phyloP scores from a whole-genome alignment of 2,329 filamentous ascomycete genomes.

The Sordariomycetes sp. region DNA sequence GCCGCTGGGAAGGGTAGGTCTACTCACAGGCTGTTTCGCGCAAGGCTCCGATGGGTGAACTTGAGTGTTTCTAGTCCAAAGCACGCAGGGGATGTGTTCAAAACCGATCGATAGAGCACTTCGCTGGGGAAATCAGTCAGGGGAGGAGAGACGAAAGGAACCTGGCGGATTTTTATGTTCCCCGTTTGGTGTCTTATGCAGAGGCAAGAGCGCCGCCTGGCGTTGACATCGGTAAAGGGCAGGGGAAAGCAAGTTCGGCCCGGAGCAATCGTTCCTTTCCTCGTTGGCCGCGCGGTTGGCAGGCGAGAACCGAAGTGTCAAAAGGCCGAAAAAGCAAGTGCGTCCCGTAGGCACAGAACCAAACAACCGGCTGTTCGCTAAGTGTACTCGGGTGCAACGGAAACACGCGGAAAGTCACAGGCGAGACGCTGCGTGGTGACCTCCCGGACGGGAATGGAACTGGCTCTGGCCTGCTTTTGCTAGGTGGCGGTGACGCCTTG shows the following conservation, averaged over 20 bases:
- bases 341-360: not conserved
- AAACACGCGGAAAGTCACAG: not conserved
- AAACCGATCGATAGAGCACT: not conserved
- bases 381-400: not conserved
- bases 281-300: not conserved
- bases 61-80: not conserved
- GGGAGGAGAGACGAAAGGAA: not conserved
- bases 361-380: not conserved
- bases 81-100: not conserved
- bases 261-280: not conserved
- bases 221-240: not conserved
- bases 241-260: not conserved
- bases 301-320: not conserved
- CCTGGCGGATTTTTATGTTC: not conserved
- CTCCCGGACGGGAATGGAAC: not conserved
- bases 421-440: not conserved
- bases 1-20: not conserved
- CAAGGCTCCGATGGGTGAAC: not conserved
- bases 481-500: not conserved
- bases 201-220: not conserved
- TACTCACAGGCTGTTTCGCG: not conserved
- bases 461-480: constrained; percentile 1
- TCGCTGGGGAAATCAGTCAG: not conserved
- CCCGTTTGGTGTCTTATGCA: not conserved
- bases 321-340: not conserved